Evolutionary conservation across 176 grass and related monocot genomes (phyloP).

Genomic region (Triticum urartu): DNA sequence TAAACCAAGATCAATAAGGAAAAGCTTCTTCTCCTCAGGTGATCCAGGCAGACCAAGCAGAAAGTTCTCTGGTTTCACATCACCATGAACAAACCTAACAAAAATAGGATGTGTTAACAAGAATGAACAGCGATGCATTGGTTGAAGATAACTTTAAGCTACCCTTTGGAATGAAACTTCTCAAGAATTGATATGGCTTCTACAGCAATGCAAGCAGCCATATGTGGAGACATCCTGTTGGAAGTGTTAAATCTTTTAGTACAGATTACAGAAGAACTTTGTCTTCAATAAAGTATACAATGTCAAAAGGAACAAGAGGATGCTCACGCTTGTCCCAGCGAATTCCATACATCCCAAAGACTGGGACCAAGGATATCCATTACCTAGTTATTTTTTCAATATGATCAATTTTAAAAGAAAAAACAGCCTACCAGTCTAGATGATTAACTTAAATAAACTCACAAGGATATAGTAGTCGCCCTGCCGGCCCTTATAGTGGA

Average conservation of each 20-base stretch:
- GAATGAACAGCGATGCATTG: neutral
- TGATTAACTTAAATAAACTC: constrained; percentile 43
- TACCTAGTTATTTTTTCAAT: constrained; percentile 49
- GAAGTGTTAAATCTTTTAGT: constrained; percentile 29
- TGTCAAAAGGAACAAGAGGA: constrained; percentile 11
- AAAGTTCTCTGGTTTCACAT: constrained; percentile 99
- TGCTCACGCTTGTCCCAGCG: constrained; percentile 75
- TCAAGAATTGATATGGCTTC: constrained; percentile 93
- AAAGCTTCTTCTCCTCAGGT: constrained; percentile 90
- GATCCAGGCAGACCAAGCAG: constrained; percentile 87
- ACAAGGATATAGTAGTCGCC: constrained; percentile 87
- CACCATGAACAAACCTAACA: constrained; percentile 97
- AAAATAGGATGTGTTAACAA: constrained; percentile 6
- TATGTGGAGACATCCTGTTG: constrained; percentile 74
- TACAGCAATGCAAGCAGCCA: constrained; percentile 95
- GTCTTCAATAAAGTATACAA: constrained; percentile 15
- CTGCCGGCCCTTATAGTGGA: constrained; percentile 88
- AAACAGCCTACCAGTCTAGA: constrained; percentile 7
- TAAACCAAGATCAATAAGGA: constrained; percentile 96
- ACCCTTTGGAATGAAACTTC: constrained; percentile 90
- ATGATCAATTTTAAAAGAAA: neutral
- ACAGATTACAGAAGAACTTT: neutral
- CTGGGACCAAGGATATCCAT: constrained; percentile 99
- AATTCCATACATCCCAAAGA: constrained; percentile 98
- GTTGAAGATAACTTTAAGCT: constrained; percentile 21